phyloP scores from a whole-genome alignment of 2,329 filamentous ascomycete species.

The Xylaria sp. region DNA sequence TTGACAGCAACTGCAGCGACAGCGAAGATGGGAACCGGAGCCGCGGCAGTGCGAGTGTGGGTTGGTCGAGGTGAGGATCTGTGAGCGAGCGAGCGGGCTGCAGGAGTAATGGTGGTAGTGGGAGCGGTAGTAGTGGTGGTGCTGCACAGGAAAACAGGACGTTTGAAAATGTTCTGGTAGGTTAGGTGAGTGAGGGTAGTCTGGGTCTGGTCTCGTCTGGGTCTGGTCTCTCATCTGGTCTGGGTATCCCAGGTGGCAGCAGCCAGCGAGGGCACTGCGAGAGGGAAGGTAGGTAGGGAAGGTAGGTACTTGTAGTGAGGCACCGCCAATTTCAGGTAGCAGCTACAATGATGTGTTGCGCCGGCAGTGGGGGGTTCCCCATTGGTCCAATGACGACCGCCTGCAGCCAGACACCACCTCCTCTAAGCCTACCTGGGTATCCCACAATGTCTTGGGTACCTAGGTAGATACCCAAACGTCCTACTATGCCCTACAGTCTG shows the following conservation, averaged over 20 bases:
- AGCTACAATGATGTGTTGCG: constrained; percentile 40
- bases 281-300: background rate
- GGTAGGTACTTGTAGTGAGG: constrained; percentile 9
- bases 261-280: constrained; percentile 12
- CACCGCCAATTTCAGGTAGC: constrained; percentile 40
- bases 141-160: constrained; percentile 33
- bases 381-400: constrained; percentile 32
- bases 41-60: constrained; percentile 15
- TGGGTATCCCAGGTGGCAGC: background rate
- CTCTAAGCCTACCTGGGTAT: constrained; percentile 7
- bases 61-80: constrained; percentile 21
- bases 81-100: constrained; percentile 29
- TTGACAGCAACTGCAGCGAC: constrained; percentile 41
- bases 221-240: no score
- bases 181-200: constrained; percentile 3
- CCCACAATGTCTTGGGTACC: background rate
- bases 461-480: background rate
- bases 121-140: constrained; percentile 27
- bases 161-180: constrained; percentile 24
- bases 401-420: constrained; percentile 9
- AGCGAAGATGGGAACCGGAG: constrained; percentile 3
- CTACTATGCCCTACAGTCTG: background rate
- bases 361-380: constrained; percentile 18
- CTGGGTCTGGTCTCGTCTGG: no score
- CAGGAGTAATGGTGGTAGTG: constrained; percentile 12